Base-by-base conservation (phyloP, 345 rosid species). In the Raphanus raphanistrum region DNA sequence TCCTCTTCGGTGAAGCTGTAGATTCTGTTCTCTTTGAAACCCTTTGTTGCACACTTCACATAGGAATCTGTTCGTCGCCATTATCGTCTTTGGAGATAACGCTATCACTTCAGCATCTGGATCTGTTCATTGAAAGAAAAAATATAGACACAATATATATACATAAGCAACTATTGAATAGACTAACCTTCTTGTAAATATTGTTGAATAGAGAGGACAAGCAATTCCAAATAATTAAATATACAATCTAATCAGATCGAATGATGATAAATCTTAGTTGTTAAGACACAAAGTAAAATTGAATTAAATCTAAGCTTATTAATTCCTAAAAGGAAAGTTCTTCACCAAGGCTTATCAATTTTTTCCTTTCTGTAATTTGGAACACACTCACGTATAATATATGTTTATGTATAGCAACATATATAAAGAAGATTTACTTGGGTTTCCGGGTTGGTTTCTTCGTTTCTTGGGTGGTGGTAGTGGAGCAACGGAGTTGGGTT, bases 1-100 rank as follows among this genome's bases (percentile, higher is more conserved):
- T 85, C 96, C 96, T 77, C 93, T 89, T 79, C 96, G 80, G 83
- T 90, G 96, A 13, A 90, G 96, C 77, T 90, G 96, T 50, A 90
- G 81, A 73, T 90, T 90, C 66, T 90, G 96, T 77, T 88, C 96
- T 72, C 96, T 87, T 78, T 88, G 93, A 62, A 90, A 90, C 63
- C 96, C 96, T 84, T 88, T 90, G 79, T 89, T 89, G 89, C 96
- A 90, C 31, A 90, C 96, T 82, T 88, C 96, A 73, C 96, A 90
- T 7, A 89, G 64, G 86, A 88, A 90, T 66, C 93, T 83, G 87
- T 90, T 90, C 61, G 96, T 89, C 70, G 93, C 90, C 93, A 87
- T 89, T 68, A 90, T 88, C 6, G 93, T 89, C 88, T 84, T 87
- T 76, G 96, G 96, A 28, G 96, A 89, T 43, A 90, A 83, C 55